These are phyloP conservation scores for Aspergillus candidus DNA, from an alignment of 2,329 filamentous ascomycete genomes.

Conservation along the genomic window DNA sequence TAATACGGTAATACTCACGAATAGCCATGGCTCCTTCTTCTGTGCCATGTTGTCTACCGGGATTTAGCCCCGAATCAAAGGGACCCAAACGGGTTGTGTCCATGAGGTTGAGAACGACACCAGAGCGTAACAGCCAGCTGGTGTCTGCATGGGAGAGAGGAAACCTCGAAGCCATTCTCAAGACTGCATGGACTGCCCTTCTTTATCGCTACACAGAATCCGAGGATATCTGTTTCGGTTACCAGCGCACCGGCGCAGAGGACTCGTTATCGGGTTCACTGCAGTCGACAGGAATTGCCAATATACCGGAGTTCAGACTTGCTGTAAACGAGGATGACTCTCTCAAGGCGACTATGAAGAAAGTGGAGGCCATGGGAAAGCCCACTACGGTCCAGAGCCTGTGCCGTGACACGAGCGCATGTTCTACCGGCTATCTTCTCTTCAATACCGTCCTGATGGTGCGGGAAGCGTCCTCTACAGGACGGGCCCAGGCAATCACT, in stretches of 20 bases:
- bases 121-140: constrained; percentile 25
- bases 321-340: constrained; percentile 26
- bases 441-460: constrained; percentile 36
- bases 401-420: constrained; percentile 3
- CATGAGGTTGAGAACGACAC: constrained; percentile 27
- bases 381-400: constrained; percentile 7
- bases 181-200: constrained; percentile 43
- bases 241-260: constrained; percentile 26
- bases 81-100: constrained; percentile 31
- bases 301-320: constrained; percentile 20
- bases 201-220: constrained; percentile 42
- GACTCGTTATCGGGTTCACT: constrained; percentile 7
- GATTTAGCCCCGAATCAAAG: constrained; percentile 25
- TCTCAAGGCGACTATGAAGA: constrained; percentile 24
- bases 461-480: constrained; percentile 17
- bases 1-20: constrained; percentile 6
- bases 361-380: constrained; percentile 12
- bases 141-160: constrained; percentile 26
- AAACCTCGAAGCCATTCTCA: constrained; percentile 25
- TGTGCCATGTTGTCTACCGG: constrained; percentile 30
- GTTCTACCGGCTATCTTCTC: constrained; percentile 17
- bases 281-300: constrained; percentile 11
- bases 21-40: constrained; percentile 24
- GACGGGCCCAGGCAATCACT: constrained; percentile 22
- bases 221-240: constrained; percentile 45